Base-by-base conservation (phyloP, 2,329 filamentous ascomycete genomes). In the Trichoderma brevicompactum region DNA sequence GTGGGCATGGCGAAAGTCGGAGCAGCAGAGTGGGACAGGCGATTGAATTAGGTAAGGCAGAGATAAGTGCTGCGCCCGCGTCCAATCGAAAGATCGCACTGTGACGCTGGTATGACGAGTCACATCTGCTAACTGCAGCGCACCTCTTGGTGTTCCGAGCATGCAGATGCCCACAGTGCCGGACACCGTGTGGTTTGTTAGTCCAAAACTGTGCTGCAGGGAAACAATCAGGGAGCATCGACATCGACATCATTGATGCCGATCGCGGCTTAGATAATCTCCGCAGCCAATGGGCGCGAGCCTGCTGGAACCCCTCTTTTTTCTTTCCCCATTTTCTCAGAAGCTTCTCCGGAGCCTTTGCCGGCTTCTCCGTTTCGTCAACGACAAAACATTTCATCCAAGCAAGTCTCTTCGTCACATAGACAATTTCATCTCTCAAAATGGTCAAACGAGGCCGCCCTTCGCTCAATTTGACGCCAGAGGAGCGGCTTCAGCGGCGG, bases 31-130 rank as follows among this genome's bases (percentile, higher is more conserved):
- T 41, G 59, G 59, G 59, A 46, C 59, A 54, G 59, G 49, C 48
- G 49, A 63, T 63, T 15, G n/a, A 63, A 63, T 63, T 63, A 63
- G 40, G 40, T 63, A 63, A 63, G 59, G 59, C 28, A 54, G 59
- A 63, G 59, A 63, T 63, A 63, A 63, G 49, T 46, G 59, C n/a
- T 41, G 59, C 12, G 43, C 38, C 10, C n/a, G 59, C 48, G 59
- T 34, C 59, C 59, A 63, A 63, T 63, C 17, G 59, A 32, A 63
- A 43, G 59, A 63, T 54, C 49, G 49, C 59, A 63, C 59, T 63
- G 59, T 63, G 49, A 54, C 49, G 59, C 23, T 13, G n/a, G 28
- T 23, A 28, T 63, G 59, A 63, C 59, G 49, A 63, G 59, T 63
- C 59, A 63, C 38, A 38, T 63, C 48, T 63, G 59, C 59, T 63